phyloP scores from a whole-genome alignment of 108 stramenopile species.

The Fistulifera solaris region DNA sequence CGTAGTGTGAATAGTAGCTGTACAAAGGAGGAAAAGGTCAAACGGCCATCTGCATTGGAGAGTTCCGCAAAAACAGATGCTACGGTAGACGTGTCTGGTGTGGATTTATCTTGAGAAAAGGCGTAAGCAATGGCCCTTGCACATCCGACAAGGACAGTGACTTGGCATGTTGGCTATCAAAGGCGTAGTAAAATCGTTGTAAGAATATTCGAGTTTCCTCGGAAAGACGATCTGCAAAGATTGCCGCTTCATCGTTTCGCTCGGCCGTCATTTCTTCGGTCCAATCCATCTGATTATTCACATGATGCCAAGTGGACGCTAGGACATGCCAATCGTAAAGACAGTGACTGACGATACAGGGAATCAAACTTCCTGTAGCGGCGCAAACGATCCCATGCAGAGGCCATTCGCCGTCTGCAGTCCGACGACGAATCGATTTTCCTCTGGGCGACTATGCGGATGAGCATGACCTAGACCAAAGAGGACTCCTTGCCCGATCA shows the following conservation, averaged over 20 bases:
- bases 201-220: constrained; percentile 23
- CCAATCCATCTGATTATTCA: constrained; percentile 53
- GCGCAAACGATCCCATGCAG: constrained; percentile 22
- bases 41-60: too few relatives aligned
- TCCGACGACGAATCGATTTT: constrained; percentile 25
- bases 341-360: constrained; percentile 35
- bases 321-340: constrained; percentile 37
- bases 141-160: constrained; percentile 25
- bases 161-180: constrained; percentile 36
- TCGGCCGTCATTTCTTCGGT: constrained; percentile 13
- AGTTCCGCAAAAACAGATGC: too few relatives aligned
- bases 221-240: constrained; percentile 3
- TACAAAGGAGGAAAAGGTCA: too few relatives aligned
- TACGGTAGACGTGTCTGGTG: not conserved
- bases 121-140: constrained; percentile 37
- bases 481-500: constrained; percentile 30
- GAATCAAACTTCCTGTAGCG: constrained; percentile 33
- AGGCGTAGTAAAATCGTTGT: constrained; percentile 42
- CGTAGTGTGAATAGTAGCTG: too few relatives aligned
- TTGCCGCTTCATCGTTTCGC: not conserved
- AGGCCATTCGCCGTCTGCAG: constrained; percentile 34
- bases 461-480: constrained; percentile 40
- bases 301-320: constrained; percentile 25
- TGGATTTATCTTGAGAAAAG: constrained; percentile 20
- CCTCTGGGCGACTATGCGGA: constrained; percentile 13